A percentile compares a stretch with the other conserved stretches of the same genome.
Evolutionary conservation across 139 green algal species (phyloP).

Genomic region (Chlorella sorokiniana): DNA sequence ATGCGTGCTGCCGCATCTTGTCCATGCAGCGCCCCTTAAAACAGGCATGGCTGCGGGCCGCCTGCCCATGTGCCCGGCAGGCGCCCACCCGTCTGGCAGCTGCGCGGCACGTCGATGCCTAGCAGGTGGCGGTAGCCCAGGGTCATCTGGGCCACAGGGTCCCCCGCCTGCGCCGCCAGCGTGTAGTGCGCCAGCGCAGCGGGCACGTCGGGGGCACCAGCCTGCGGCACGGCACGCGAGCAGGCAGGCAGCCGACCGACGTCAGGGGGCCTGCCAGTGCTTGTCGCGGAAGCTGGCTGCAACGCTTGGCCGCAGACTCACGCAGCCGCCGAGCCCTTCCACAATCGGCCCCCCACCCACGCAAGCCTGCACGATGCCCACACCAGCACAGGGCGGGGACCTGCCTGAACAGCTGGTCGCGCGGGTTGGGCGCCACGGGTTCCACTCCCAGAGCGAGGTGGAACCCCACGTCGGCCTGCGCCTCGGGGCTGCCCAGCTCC

Average conservation of each 20-base stretch:
- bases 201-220: slow-evolving; percentile 46
- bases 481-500: slow-evolving; percentile 67
- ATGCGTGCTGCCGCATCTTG: too few relatives aligned
- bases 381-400: neutral
- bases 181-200: slow-evolving; percentile 79
- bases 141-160: slow-evolving; percentile 70
- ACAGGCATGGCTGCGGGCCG: too few relatives aligned
- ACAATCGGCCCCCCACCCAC: neutral
- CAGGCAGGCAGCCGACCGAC: neutral
- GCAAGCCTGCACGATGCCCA: neutral
- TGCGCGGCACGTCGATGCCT: slow-evolving; percentile 81
- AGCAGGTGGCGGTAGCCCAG: slow-evolving; percentile 80
- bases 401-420: slow-evolving; percentile 20
- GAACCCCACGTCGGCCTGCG: slow-evolving; percentile 73
- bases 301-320: too few relatives aligned
- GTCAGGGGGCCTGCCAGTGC: neutral
- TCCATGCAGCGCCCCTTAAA: too few relatives aligned
- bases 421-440: slow-evolving; percentile 23
- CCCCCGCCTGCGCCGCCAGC: slow-evolving; percentile 75
- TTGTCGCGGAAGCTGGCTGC: neutral
- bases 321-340: too few relatives aligned
- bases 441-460: slow-evolving; percentile 67
- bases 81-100: slow-evolving; percentile 66
- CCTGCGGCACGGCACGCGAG: neutral
- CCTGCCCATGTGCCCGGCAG: too few relatives aligned